These are phyloP conservation scores for Pythium rishiriense DNA, from an alignment of 352 stramenopile genomes.

Conservation along the genomic window DNA sequence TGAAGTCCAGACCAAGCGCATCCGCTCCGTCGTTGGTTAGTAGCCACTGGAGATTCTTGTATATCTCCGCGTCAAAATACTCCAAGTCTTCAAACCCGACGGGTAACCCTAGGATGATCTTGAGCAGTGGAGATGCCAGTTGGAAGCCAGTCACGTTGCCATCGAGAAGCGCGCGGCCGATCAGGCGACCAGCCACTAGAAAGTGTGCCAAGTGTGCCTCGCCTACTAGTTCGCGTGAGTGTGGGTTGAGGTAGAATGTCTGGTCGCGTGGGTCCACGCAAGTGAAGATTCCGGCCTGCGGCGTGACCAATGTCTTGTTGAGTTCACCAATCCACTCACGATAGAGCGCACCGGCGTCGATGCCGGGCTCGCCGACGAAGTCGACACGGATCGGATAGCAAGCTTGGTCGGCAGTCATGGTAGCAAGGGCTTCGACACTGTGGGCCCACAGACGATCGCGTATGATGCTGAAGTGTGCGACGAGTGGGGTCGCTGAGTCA, in stretches of 20 bases:
- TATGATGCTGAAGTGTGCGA: neutral
- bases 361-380: neutral
- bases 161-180: conserved; percentile 79
- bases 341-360: neutral
- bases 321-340: neutral
- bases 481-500: neutral
- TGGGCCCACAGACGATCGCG: neutral
- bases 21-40: conserved; percentile 53
- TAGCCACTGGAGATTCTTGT: conserved; percentile 62
- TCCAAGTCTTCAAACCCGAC: conserved; percentile 94
- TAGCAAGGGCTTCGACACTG: conserved; percentile 2
- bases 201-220: conserved; percentile 67
- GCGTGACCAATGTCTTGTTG: neutral
- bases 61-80: conserved; percentile 58
- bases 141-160: conserved; percentile 93
- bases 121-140: conserved; percentile 94
- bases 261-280: neutral
- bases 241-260: conserved; percentile 7
- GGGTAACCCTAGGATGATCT: conserved; percentile 94
- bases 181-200: conserved; percentile 47
- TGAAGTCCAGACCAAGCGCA: conserved; percentile 59
- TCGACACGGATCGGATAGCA: conserved; percentile 9
- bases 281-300: neutral
- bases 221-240: conserved; percentile 50
- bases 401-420: conserved; percentile 2